Conservation (phyloP, 257 asterid genomes). For the Primulina tabacum region DNA sequence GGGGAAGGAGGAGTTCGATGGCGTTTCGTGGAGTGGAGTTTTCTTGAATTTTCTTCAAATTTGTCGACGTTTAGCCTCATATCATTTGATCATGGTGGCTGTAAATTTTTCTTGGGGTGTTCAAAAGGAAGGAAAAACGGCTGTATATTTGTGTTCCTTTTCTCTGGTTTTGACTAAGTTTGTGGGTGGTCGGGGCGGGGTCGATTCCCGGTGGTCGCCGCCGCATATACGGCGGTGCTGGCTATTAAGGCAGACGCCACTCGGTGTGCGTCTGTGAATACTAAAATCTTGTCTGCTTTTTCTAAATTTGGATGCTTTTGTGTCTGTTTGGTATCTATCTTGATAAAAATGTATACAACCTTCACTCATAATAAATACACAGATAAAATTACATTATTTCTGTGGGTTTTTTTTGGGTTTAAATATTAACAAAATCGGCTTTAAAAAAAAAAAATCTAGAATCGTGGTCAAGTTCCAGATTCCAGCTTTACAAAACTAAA, state of each 20-base stretch:
- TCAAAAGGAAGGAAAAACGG: background rate
- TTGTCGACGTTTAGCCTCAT: slow-evolving; percentile 7
- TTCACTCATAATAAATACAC: too few species aligned
- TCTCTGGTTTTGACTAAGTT: background rate
- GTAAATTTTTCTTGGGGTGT: background rate
- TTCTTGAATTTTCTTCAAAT: background rate
- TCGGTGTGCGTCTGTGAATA: background rate
- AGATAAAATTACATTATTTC: too few species aligned
- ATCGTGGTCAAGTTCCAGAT: too few species aligned
- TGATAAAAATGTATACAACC: too few species aligned
- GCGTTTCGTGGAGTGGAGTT: background rate
- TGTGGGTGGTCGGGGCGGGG: background rate
- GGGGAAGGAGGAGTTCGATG: slow-evolving; percentile 17
- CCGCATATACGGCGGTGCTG: background rate
- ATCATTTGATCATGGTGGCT: slow-evolving; percentile 1
- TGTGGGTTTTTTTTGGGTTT: too few species aligned
- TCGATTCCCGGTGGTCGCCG: background rate
- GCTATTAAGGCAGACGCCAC: background rate
- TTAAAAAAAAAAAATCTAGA: too few species aligned
- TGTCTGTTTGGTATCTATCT: too few species aligned
- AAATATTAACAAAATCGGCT: too few species aligned
- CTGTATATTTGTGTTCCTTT: slow-evolving; percentile 2
- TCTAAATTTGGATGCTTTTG: background rate
- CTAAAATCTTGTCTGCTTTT: background rate
- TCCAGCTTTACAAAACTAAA: too few species aligned